Evolutionary conservation across 768 basidiomycete genomes (phyloP), one percentile per base, ranked within the genome.

Genomic region (Pleurotus giganteus): DNA sequence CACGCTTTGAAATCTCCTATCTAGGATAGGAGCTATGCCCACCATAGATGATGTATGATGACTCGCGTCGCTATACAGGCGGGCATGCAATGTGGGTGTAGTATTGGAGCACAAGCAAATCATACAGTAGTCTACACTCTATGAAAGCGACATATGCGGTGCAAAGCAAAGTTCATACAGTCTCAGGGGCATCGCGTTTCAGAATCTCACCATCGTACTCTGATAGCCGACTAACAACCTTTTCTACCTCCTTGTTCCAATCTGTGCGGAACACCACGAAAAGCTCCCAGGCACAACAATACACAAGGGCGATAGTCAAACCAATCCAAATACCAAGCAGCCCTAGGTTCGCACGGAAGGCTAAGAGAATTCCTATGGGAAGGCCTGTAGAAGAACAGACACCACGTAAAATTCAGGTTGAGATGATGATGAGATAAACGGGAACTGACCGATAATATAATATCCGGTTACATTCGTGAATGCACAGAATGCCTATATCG

Each of bases 281-380:
- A 13, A 74, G 66, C 4, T 80, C 79, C 4, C 74, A 62, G 15
- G 66, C 58, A 4, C 74, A 64, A 43, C 66, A 58, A 66, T 77
- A 74, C n/a, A 73, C 60, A 54, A 84, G 66, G 5, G 81, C 74
- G 1, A 70, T 53, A 0, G 80, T 83, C 41, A 87, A 66, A 19
- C 87, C 88, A 26, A 82, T 70, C 88, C 88, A 89, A 17, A 89
- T 73, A 2, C 88, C 88, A 6, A 66, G 62, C 5, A 89, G 74
- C 0, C 69, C 79, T 59, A 74, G 72, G 21, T 68, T 41, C 6
- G 58, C 57, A 51, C 68, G 66, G 67, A 86, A 85, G 12, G 82
- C 69, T 4, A 88, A 77, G 63, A 75, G 82, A 53, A 86, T 63
- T 15, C 83, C 87, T 39, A 82, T 68, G 0, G 86, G 86, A n/a